Conservation (phyloP, 352 stramenopile genomes). For the Phytophthora hybrid region DNA sequence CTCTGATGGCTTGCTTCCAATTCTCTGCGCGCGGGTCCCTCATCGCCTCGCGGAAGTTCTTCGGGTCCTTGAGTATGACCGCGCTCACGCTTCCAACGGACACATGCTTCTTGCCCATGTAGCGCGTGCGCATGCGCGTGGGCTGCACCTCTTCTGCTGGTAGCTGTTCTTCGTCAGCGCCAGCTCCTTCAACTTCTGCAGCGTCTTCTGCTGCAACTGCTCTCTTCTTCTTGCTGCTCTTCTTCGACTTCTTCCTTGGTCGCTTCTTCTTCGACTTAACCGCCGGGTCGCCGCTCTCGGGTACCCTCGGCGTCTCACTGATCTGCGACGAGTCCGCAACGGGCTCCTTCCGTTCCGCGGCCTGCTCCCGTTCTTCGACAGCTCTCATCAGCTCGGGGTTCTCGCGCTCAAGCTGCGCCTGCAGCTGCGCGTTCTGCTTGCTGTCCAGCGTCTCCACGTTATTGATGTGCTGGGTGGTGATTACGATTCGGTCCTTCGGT, state of each 20-base stretch:
- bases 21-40: neutral
- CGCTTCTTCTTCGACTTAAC: neutral
- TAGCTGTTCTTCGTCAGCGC: neutral
- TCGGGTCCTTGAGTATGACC: neutral
- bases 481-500: too few species aligned
- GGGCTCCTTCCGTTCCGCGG: neutral
- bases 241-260: neutral
- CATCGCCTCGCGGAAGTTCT: too few species aligned
- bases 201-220: neutral
- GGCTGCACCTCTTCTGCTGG: neutral
- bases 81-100: neutral
- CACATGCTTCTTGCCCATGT: neutral
- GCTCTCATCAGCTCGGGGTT: neutral
- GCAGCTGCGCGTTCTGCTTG: conserved; percentile 3
- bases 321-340: neutral
- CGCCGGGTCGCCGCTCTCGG: neutral
- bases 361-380: neutral
- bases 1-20: neutral
- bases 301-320: neutral
- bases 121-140: neutral
- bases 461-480: neutral
- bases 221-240: neutral
- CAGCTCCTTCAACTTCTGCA: neutral
- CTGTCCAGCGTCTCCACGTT: neutral
- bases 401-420: neutral